Percentiles rank a stretch among this genome's conserved stretches.
phyloP scores from a whole-genome alignment of 306 rosid genomes.

The Lathyrus sativus region DNA sequence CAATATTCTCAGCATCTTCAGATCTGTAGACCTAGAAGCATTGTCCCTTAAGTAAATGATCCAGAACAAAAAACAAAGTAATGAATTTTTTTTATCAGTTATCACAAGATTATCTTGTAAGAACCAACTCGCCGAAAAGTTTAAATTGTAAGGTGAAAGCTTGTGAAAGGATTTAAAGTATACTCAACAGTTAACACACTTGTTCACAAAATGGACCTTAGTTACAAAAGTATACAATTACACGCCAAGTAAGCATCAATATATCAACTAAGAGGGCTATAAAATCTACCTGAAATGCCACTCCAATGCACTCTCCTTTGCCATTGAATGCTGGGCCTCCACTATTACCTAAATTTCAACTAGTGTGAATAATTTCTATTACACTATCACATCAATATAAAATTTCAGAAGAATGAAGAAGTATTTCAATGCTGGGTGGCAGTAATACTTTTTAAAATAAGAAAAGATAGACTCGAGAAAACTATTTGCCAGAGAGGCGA shows the following conservation, averaged over 20 bases:
- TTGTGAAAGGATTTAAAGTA: conserved; percentile 11
- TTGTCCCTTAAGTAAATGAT: conserved; percentile 54
- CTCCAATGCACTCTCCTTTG: conserved; percentile 97
- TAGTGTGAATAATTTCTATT: conserved; percentile 43
- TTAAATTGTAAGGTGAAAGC: conserved; percentile 4
- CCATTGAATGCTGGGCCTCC: conserved; percentile 99
- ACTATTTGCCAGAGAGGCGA: not conserved
- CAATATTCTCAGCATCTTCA: conserved; percentile 98
- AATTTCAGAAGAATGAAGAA: conserved; percentile 1
- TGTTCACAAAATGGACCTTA: not conserved
- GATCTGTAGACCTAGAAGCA: conserved; percentile 93
- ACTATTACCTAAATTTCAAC: conserved; percentile 88
- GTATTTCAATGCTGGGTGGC: not conserved
- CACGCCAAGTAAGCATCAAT: conserved; percentile 20
- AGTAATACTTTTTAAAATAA: conserved; percentile 5
- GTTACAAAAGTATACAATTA: conserved; percentile 20
- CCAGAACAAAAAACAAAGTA: conserved; percentile 6
- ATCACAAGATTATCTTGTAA: conserved; percentile 26
- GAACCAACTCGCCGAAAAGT: conserved; percentile 14
- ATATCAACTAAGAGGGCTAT: conserved; percentile 37
- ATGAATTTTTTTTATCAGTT: conserved; percentile 16
- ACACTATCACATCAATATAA: conserved; percentile 38
- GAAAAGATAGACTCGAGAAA: conserved; percentile 1
- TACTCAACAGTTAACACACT: conserved; percentile 8
- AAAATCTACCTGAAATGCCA: conserved; percentile 97